phyloP scores from a whole-genome alignment of 352 stramenopile species.

The Phytophthora aleatoria region DNA sequence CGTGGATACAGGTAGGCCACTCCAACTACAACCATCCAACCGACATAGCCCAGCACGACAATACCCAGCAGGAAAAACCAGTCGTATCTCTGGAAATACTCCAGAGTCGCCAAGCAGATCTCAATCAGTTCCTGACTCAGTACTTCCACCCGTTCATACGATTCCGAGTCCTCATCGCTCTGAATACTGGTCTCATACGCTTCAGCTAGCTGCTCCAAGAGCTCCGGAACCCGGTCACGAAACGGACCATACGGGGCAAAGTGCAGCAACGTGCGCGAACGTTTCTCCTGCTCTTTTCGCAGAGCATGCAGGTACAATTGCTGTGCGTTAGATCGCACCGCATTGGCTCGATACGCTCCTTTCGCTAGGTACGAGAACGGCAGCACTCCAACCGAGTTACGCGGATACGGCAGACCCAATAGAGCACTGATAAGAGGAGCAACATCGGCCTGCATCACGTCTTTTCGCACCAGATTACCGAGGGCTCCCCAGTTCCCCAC shows the following conservation, averaged over 20 bases:
- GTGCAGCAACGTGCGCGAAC: slow-evolving; percentile 55
- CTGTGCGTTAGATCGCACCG: slow-evolving; percentile 74
- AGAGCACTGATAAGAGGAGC: slow-evolving; percentile 77
- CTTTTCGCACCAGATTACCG: slow-evolving; percentile 52
- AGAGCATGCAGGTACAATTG: slow-evolving; percentile 71
- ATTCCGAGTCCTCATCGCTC: slow-evolving; percentile 9
- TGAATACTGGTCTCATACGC: slow-evolving; percentile 20
- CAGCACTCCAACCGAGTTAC: slow-evolving; percentile 85
- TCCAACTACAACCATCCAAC: slow-evolving; percentile 73
- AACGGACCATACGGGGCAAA: slow-evolving; percentile 67
- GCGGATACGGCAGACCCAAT: slow-evolving; percentile 72
- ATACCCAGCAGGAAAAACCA: slow-evolving; percentile 80
- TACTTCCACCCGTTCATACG: slow-evolving; percentile 41
- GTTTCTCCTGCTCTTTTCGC: slow-evolving; percentile 73
- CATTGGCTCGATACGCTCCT: slow-evolving; percentile 65
- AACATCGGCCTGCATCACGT: slow-evolving; percentile 87
- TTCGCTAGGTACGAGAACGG: slow-evolving; percentile 71
- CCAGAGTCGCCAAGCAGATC: slow-evolving; percentile 72
- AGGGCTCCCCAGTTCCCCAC: slow-evolving; percentile 53
- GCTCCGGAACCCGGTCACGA: slow-evolving; percentile 37
- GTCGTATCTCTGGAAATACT: slow-evolving; percentile 87
- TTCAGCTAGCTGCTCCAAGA: slow-evolving; percentile 38
- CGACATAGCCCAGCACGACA: slow-evolving; percentile 78
- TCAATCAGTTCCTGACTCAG: slow-evolving; percentile 72
- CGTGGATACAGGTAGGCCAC: slow-evolving; percentile 60